Conservation (phyloP, 129 eudicot genomes). For the carrot (Daucus carota) region DNA sequence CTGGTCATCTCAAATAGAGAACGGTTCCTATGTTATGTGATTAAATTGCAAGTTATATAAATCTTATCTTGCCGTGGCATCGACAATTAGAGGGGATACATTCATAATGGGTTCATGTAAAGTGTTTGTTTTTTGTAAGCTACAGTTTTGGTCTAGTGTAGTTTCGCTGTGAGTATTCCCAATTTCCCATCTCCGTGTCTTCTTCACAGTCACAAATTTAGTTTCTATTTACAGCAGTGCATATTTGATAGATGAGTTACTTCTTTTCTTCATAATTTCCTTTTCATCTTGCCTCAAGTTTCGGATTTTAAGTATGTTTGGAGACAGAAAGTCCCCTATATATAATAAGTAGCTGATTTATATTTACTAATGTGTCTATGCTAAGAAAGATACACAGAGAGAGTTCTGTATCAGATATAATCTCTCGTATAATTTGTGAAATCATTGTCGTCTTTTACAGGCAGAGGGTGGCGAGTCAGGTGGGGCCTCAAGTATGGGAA, state of each 20-base stretch:
- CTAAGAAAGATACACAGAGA: neutral
- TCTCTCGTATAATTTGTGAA: neutral
- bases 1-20: neutral
- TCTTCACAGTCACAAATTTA: neutral
- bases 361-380: neutral
- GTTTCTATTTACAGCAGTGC: neutral
- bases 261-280: neutral
- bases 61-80: neutral
- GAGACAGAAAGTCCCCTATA: neutral
- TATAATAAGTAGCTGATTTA: neutral
- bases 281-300: neutral
- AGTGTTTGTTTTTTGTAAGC: no score
- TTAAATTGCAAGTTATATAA: neutral
- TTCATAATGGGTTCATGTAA: neutral
- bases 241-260: neutral
- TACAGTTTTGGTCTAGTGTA: neutral
- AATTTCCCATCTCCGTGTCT: neutral
- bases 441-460: conserved; percentile 25
- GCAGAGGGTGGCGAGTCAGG: conserved; percentile 49
- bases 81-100: neutral
- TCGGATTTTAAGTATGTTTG: neutral
- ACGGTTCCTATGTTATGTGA: neutral
- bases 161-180: neutral
- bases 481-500: conserved; percentile 44
- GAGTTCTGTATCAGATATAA: neutral